phyloP scores from a whole-genome alignment of 2,329 filamentous ascomycete species.

The Ascochyta rabiei region DNA sequence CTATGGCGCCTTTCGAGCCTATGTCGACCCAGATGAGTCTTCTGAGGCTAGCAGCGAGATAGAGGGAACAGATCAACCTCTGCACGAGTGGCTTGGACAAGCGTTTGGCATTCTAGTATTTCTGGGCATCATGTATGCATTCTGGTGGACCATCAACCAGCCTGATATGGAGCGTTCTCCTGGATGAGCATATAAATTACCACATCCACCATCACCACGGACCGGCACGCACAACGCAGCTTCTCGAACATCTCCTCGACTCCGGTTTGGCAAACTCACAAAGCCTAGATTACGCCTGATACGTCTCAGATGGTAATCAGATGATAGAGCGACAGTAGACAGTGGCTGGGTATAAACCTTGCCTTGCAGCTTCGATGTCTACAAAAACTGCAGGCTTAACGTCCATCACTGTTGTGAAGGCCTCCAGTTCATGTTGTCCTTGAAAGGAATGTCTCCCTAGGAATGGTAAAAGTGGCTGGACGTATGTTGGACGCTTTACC shows the following conservation, averaged over 20 bases:
- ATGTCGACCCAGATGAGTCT: slow-evolving; percentile 35
- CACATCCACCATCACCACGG: background rate
- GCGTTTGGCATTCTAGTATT: slow-evolving; percentile 34
- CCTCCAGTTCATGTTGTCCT: too few species aligned
- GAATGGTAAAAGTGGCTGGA: too few species aligned
- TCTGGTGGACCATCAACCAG: slow-evolving; percentile 37
- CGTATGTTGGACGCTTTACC: too few species aligned
- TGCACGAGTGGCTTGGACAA: slow-evolving; percentile 41
- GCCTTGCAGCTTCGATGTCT: background rate
- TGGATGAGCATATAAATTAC: background rate
- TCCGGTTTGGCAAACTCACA: background rate
- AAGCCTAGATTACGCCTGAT: background rate
- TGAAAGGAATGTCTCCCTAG: too few species aligned
- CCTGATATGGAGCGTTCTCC: slow-evolving; percentile 16
- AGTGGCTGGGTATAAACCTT: background rate
- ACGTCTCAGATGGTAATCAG: background rate
- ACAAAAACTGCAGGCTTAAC: background rate
- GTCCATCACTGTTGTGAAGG: too few species aligned
- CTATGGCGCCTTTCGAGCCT: slow-evolving; percentile 40
- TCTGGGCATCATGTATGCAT: slow-evolving; percentile 37
- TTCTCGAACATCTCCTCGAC: background rate
- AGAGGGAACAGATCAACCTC: slow-evolving; percentile 27
- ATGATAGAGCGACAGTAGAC: background rate
- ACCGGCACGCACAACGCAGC: background rate
- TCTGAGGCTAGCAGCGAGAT: slow-evolving; percentile 39